phyloP scores from a whole-genome alignment of 2,329 filamentous ascomycete genomes.

The Tolypocladium paradoxum region DNA sequence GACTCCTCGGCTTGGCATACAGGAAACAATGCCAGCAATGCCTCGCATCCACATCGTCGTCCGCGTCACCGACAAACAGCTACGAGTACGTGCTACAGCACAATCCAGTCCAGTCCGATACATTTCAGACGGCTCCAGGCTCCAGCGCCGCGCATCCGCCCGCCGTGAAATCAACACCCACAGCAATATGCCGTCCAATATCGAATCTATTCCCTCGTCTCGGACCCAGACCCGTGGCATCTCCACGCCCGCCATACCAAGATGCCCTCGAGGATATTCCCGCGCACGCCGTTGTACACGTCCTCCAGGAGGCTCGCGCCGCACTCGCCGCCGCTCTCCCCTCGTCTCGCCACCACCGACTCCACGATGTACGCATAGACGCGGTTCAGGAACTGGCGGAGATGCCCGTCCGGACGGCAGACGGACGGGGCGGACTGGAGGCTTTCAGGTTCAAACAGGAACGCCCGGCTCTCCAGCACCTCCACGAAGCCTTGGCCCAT shows the following conservation, averaged over 20 bases:
- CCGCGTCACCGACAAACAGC: background rate
- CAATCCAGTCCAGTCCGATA: no score
- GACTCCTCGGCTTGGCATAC: background rate
- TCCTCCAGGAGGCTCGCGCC: background rate
- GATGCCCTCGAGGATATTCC: no score
- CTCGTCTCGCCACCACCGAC: background rate
- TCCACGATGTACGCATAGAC: background rate
- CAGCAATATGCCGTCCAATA: background rate
- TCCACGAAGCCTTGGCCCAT: no score
- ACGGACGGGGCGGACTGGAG: background rate
- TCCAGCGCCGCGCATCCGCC: no score
- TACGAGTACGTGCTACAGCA: background rate
- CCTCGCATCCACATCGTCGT: background rate
- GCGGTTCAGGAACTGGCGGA: background rate
- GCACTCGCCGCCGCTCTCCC: background rate
- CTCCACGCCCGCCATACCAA: no score
- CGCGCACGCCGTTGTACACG: no score
- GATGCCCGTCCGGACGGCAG: background rate
- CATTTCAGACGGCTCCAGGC: no score
- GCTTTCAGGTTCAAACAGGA: no score
- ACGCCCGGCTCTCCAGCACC: no score
- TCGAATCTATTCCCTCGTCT: background rate
- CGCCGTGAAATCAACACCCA: background rate
- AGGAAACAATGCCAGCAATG: background rate
- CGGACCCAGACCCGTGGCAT: background rate